phyloP scores from a whole-genome alignment of 202 grass and related monocot genomes.

The Zoysia matrella region DNA sequence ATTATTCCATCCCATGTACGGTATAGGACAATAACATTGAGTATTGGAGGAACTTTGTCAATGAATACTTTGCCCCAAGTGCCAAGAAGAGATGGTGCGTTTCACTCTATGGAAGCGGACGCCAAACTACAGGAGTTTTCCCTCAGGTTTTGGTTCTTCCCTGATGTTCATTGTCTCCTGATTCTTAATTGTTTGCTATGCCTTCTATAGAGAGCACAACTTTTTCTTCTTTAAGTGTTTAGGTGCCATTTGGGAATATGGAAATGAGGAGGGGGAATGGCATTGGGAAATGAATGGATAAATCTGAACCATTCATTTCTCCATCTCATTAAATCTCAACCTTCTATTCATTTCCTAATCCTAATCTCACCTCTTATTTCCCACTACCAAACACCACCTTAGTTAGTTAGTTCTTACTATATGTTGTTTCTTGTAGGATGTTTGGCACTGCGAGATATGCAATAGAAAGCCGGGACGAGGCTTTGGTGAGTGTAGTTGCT shows the following conservation, averaged over 20 bases:
- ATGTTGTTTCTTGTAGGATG: too few relatives aligned
- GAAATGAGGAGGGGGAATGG: conserved; percentile 74
- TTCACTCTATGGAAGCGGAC: conserved; percentile 92
- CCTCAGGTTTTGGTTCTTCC: conserved; percentile 67
- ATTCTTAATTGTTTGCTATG: background rate
- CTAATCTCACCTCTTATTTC: background rate
- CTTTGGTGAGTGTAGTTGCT: conserved; percentile 59
- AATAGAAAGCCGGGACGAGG: conserved; percentile 93
- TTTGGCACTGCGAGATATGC: conserved; percentile 25
- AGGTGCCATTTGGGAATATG: too few relatives aligned
- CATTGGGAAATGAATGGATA: conserved; percentile 75
- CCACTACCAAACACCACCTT: too few relatives aligned
- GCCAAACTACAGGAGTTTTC: conserved; percentile 97
- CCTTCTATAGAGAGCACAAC: background rate
- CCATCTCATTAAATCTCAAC: too few relatives aligned
- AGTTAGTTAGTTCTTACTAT: too few relatives aligned
- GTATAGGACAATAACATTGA: conserved; percentile 53
- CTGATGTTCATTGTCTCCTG: background rate
- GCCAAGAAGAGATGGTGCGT: background rate
- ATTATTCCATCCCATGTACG: conserved; percentile 7
- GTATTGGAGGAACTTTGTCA: too few relatives aligned
- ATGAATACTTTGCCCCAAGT: too few relatives aligned
- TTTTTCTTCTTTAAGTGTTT: background rate
- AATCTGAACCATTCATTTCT: too few relatives aligned
- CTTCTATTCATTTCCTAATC: too few relatives aligned